A percentile compares a stretch with the other conserved stretches of the same genome.
phyloP scores from a whole-genome alignment of 768 basidiomycete species.

The Asterophora parasitica region DNA sequence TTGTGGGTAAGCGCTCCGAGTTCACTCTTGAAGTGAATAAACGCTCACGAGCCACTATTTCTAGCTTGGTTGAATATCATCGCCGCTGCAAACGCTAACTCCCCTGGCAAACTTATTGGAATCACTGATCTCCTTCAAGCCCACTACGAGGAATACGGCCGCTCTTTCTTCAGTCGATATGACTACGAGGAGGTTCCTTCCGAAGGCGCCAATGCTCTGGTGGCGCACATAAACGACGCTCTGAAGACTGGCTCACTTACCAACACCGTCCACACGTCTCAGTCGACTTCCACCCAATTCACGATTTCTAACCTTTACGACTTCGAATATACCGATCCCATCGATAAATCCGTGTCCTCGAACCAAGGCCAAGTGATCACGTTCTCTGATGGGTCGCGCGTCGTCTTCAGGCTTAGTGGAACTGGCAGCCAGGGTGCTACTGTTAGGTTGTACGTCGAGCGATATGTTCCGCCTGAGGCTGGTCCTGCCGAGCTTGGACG shows the following conservation, averaged over 20 bases:
- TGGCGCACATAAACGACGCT: slow-evolving; percentile 68
- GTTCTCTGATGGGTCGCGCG: slow-evolving; percentile 88
- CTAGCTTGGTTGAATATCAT: slow-evolving; percentile 97
- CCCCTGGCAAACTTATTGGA: slow-evolving; percentile 70
- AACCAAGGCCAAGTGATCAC: slow-evolving; percentile 95
- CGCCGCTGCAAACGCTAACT: slow-evolving; percentile 78
- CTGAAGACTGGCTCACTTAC: slow-evolving; percentile 66
- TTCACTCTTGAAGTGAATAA: neutral
- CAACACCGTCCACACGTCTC: slow-evolving; percentile 62
- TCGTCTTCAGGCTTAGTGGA: slow-evolving; percentile 94
- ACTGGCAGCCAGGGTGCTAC: slow-evolving; percentile 97
- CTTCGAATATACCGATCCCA: slow-evolving; percentile 98
- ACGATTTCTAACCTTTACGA: slow-evolving; percentile 73
- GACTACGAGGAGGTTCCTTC: slow-evolving; percentile 98
- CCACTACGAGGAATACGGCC: slow-evolving; percentile 91
- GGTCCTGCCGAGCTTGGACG: slow-evolving; percentile 66
- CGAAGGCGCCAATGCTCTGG: slow-evolving; percentile 83
- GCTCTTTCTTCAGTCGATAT: slow-evolving; percentile 98
- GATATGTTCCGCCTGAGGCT: slow-evolving; percentile 71
- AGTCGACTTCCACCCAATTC: slow-evolving; percentile 66
- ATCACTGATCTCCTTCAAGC: slow-evolving; percentile 88
- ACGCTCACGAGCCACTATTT: neutral
- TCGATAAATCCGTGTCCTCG: slow-evolving; percentile 86
- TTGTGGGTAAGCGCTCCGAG: slow-evolving; percentile 56
- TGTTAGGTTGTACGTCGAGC: slow-evolving; percentile 93